Evolutionary conservation across 805 yeast genomes (phyloP), one percentile per base, ranked within the genome.

Genomic region (Candida yuanshanica): DNA sequence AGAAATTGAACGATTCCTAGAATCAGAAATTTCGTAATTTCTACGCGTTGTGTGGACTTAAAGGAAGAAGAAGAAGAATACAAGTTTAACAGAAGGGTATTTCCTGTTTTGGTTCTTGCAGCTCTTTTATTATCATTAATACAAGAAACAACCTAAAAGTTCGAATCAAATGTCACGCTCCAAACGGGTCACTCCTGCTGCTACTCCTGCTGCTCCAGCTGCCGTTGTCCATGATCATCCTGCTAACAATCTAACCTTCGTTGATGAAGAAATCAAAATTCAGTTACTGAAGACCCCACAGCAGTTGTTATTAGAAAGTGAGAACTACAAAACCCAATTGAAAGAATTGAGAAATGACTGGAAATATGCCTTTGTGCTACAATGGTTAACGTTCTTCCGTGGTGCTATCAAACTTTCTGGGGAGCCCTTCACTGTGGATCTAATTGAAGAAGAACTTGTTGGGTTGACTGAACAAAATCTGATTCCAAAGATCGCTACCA

Each of bases 391-490:
- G 46, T 63, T 69, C 36, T 70, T 74, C 55, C 70, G 79, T 41
- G 78, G 77, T 20, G 66, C 68, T 37, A 56, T 79, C 26, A 74
- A 68, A 48, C 56, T 81, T 40, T 63, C 64, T 11, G 62, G 66
- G 7, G 84, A 79, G 40, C 65, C 66, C 11, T 75, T 80, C 48
- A 82, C 79, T 50, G 70, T 72, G 7, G 81, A 78, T 43, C 41
- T 48, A 14, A 41, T 80, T 45, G 88, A 81, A 51, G 79, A 79
- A 50, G 88, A 81, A 49, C 60, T 81, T 12, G 62, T 78, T 20
- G 72, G 72, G 0, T 47, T 69, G 18, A 57, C 58, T 18, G 75
- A 72, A 13, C 59, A 63, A 1, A 58, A 67, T 35, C 62, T 78
- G 38, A 51, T 69, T 12, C 65, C 67, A 42, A 70, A 64, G 43